These are phyloP conservation scores for Paracoccidioides brasiliensis DNA, from an alignment of 2,329 filamentous ascomycete genomes.

Conservation along the genomic window DNA sequence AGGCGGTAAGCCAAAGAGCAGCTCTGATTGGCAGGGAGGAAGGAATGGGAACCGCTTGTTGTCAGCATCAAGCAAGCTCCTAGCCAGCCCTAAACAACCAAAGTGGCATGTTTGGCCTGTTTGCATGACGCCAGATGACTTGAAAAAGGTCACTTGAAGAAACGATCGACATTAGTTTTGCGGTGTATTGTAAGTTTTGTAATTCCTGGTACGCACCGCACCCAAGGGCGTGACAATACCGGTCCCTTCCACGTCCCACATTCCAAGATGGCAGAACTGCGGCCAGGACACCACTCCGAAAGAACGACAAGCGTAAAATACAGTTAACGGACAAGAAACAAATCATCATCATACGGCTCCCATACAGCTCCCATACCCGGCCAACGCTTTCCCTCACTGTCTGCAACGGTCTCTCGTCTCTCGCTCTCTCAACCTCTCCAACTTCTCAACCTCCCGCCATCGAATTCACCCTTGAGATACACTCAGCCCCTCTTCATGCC, in stretches of 20 bases:
- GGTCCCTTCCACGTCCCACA: not conserved
- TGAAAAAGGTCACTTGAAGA: not conserved
- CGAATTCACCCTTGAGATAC: not conserved
- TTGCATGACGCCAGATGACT: slow-evolving; percentile 1
- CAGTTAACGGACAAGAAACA: not conserved
- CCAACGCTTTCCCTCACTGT: not conserved
- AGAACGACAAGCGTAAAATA: not conserved
- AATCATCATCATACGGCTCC: not conserved
- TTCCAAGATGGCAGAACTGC: too few species aligned
- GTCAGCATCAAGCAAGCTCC: not conserved
- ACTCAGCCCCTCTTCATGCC: not conserved
- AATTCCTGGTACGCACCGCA: not conserved
- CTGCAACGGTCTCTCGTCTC: not conserved
- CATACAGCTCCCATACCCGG: not conserved
- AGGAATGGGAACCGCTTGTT: too few species aligned
- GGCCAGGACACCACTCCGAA: not conserved
- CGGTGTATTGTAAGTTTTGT: not conserved
- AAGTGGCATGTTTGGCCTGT: not conserved
- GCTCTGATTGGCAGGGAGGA: not conserved
- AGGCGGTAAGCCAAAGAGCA: not conserved
- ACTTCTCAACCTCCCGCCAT: not conserved
- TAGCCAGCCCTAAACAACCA: too few species aligned
- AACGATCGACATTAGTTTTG: not conserved
- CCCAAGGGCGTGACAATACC: not conserved
- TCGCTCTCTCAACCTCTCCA: not conserved